Evolutionary conservation across 2,329 filamentous ascomycete genomes (phyloP), one percentile per base, ranked within the genome.

Genomic region (Fusarium austroafricanum): DNA sequence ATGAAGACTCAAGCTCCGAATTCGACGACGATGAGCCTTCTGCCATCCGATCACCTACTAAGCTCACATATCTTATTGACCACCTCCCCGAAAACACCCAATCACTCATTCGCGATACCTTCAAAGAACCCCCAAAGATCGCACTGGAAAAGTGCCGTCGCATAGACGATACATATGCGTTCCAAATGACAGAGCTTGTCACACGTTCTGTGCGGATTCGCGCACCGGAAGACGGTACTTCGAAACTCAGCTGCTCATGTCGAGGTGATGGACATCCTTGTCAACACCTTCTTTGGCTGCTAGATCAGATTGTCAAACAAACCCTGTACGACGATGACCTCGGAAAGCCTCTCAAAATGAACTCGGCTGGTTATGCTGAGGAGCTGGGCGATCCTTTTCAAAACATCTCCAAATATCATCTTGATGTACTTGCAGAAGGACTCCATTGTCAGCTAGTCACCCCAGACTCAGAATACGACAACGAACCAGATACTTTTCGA

Each of bases 161-260:
- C 39, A 79, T 82, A 42, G 79, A 81, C 23, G 71, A 83, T 61
- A 83, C 84, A 20, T 87, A 85, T 57, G 83, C 85, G 46, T 88
- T 88, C 61, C 81, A 87, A 69, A 81, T 88, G 77, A 84, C 83
- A 6, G 86, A 88, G 72, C 76, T 83, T 4, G 83, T 84, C 26
- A 84, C 84, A 15, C 82, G 83, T 12, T 84, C 83, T 18, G 79
- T 88, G 40, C 81, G 84, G 39, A 84, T 86, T 29, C 82, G 82
- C 3, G 77, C 79, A 3, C 72, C 78, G 0, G 74, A 74, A 29
- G 81, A 81, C 62, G 79, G 73, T 33, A 79, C 78, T 46, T 76
- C 82, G 3, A 72, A 71, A 2, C 80, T 86, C 6, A 79, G 74
- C 18, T 88, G 86, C 75, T 83, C 82, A 28, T 87, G 85, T 61